Evolutionary conservation across 2,329 filamentous ascomycete species (phyloP).

Genomic region (Xylaria sp.): DNA sequence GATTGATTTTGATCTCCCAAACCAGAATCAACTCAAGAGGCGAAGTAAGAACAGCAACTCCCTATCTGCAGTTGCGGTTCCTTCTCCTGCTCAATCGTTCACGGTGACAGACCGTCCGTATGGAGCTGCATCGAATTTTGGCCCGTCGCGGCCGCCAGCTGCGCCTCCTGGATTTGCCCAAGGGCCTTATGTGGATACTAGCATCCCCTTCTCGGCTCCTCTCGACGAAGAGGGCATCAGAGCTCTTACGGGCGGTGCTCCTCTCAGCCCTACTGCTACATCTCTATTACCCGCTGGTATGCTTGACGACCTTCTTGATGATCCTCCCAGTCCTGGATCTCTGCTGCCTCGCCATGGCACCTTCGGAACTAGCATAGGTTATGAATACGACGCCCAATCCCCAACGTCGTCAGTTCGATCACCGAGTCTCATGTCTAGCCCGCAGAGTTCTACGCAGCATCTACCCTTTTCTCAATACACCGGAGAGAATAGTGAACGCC

Average conservation of each 20-base stretch:
- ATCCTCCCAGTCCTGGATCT: slow-evolving; percentile 58
- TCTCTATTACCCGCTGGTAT: slow-evolving; percentile 76
- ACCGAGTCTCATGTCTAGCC: slow-evolving; percentile 68
- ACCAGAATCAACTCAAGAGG: slow-evolving; percentile 57
- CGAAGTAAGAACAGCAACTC: slow-evolving; percentile 61
- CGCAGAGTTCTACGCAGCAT: slow-evolving; percentile 68
- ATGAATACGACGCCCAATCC: slow-evolving; percentile 65
- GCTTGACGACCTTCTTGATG: slow-evolving; percentile 70
- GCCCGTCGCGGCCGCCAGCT: slow-evolving; percentile 51
- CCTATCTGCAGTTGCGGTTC: slow-evolving; percentile 54
- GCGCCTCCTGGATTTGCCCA: slow-evolving; percentile 62
- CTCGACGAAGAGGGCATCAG: slow-evolving; percentile 72
- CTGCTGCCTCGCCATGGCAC: slow-evolving; percentile 49
- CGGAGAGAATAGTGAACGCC: slow-evolving; percentile 57
- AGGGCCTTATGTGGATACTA: slow-evolving; percentile 63
- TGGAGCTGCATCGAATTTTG: slow-evolving; percentile 41
- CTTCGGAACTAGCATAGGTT: slow-evolving; percentile 51
- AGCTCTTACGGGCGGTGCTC: slow-evolving; percentile 70
- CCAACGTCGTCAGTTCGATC: slow-evolving; percentile 69
- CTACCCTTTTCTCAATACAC: slow-evolving; percentile 63
- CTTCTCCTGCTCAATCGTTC: slow-evolving; percentile 56
- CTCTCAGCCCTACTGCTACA: slow-evolving; percentile 80
- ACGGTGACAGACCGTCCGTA: slow-evolving; percentile 51
- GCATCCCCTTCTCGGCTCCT: slow-evolving; percentile 55
- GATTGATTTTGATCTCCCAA: slow-evolving; percentile 59